A percentile compares a stretch with the other conserved stretches of the same genome.
phyloP scores from a whole-genome alignment of 257 asterid genomes.

The Nicotiana tabacum region DNA sequence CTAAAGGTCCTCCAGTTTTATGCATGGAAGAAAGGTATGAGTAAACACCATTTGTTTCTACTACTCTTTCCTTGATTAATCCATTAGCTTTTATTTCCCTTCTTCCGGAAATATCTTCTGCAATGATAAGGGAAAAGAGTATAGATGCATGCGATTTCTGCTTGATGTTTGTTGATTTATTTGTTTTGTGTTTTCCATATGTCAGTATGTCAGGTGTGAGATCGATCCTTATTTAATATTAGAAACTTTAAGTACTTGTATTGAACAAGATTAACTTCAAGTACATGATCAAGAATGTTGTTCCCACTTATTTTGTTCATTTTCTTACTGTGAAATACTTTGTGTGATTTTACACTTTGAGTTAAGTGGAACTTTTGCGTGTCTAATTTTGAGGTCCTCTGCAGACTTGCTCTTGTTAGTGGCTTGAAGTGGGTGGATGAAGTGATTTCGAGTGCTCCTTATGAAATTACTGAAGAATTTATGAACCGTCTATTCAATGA shows the following conservation, averaged over 20 bases:
- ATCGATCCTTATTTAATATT: neutral
- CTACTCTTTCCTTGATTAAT: neutral
- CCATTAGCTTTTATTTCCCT: neutral
- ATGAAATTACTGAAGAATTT: slow-evolving; percentile 81
- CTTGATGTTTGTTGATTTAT: neutral
- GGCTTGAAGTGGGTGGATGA: slow-evolving; percentile 99
- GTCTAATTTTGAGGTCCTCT: slow-evolving; percentile 23
- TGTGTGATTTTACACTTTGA: neutral
- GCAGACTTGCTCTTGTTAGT: slow-evolving; percentile 83
- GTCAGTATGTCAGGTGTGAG: neutral
- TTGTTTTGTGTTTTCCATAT: neutral
- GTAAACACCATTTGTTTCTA: neutral
- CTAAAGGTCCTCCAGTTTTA: slow-evolving; percentile 90
- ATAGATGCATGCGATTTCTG: neutral
- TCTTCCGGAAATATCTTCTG: neutral
- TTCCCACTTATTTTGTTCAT: neutral
- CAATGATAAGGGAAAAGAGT: neutral
- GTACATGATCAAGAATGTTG: neutral
- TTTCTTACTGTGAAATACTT: neutral
- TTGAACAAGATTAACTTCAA: neutral
- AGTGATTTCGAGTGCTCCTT: slow-evolving; percentile 88
- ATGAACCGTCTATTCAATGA: slow-evolving; percentile 82
- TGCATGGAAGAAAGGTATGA: slow-evolving; percentile 85
- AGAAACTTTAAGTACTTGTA: neutral
- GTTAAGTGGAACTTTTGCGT: neutral